phyloP scores from a whole-genome alignment of 371 early-diverging fungal genomes.

The Rhizopus microsporus region DNA sequence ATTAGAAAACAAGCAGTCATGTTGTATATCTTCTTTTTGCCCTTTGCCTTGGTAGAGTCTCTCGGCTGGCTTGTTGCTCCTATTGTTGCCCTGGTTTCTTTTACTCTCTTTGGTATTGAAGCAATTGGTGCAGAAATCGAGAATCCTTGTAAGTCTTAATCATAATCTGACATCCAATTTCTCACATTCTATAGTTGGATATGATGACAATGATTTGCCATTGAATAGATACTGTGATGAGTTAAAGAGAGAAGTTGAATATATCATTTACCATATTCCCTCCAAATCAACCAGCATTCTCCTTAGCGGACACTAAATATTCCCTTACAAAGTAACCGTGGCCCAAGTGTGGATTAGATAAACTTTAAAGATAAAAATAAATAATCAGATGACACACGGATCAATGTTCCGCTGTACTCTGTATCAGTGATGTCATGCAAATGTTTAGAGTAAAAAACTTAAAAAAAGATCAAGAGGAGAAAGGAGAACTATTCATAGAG shows the following conservation, averaged over 20 bases:
- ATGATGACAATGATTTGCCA: conserved; percentile 54
- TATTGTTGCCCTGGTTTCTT: conserved; percentile 61
- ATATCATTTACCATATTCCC: conserved; percentile 48
- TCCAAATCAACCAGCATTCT: conserved; percentile 38
- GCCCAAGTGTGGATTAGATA: not conserved
- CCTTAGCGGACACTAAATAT: conserved; percentile 36
- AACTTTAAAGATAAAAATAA: not conserved
- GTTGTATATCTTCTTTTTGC: conserved; percentile 68
- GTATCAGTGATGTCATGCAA: too few species aligned
- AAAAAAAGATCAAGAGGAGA: too few species aligned
- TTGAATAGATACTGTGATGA: conserved; percentile 43
- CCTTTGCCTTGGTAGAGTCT: conserved; percentile 66
- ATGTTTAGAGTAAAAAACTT: too few species aligned
- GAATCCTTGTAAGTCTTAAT: conserved; percentile 36
- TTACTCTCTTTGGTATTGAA: conserved; percentile 78
- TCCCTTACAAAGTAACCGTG: too few species aligned
- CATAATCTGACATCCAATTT: not conserved
- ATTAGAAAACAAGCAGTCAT: conserved; percentile 67
- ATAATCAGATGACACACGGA: too few species aligned
- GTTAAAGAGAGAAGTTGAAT: conserved; percentile 44
- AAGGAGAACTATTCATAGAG: too few species aligned
- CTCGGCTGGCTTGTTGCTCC: conserved; percentile 61
- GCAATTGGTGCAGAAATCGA: conserved; percentile 57
- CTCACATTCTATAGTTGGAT: conserved; percentile 61
- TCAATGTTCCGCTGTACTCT: too few species aligned